Base-by-base conservation (phyloP, 352 stramenopile genomes). In the Globisporangium echinulatum region DNA sequence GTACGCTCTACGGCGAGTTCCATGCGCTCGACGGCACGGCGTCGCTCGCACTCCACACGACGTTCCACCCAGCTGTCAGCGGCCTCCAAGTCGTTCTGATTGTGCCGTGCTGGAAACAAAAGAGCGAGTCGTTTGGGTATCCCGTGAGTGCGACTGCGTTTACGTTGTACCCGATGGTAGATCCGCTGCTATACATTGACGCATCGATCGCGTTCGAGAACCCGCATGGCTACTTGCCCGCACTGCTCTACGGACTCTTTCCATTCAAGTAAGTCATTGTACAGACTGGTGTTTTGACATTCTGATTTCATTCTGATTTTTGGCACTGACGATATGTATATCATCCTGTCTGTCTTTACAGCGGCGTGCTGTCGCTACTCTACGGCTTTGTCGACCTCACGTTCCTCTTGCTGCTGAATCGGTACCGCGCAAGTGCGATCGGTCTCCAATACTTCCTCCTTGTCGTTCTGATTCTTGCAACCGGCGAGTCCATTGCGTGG, bases 401-500 rank as follows among this genome's bases (percentile, higher is more conserved):
- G 49, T 96, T 95, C 62, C 58, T 87, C 49, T 49, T 77, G 13
- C 64, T 92, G 37, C 80, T 94, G 54, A 82, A 71, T 49, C 73
- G 74, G 11, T 75, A 96, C 51, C 85, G 88, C 33, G 62, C 77
- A 17, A 82, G 77, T n/a, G 68, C 82, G n/a, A 74, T 96, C 37
- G 70, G 79, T 3, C 77, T 94, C 61, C 88, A 97, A 58, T 95
- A 85, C 53, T 87, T 93, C 52, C 70, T 96, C 33, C 61, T 96
- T 9, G 61, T 69, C 0, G 87, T 96, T 51, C 61, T 97, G 46
- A 53, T 94, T 1, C 67, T 96, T 9, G 74, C 85, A 39, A 92
- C 85, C 7, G 81, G 72, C 14, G 85, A 94, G 54, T 79, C 81
- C 1, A 36, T 85, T 3, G 67, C 74, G 17, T 94, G 85, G 85